A percentile compares a stretch with the other conserved stretches of the same genome.
phyloP scores from a whole-genome alignment of 371 early-diverging fungal genomes.

The Umbelopsis sp. region DNA sequence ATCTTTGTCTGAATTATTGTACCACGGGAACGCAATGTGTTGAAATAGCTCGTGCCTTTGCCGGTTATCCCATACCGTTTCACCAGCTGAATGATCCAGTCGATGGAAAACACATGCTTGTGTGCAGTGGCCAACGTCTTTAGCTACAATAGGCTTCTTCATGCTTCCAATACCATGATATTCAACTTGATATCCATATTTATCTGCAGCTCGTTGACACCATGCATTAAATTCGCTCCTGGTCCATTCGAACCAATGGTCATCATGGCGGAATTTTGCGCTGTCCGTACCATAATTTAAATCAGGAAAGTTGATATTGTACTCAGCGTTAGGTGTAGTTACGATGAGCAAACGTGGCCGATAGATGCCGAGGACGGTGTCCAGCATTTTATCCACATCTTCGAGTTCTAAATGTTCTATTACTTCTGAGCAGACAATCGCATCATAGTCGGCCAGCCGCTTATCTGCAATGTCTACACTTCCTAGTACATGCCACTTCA shows the following conservation, averaged over 20 bases:
- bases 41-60: conserved; percentile 28
- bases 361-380: conserved; percentile 66
- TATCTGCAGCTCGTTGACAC: conserved; percentile 59
- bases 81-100: neutral
- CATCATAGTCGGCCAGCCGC: conserved; percentile 54
- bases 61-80: neutral
- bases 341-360: conserved; percentile 68
- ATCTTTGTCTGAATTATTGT: conserved; percentile 26
- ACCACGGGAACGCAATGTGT: conserved; percentile 45
- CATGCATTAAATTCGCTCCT: conserved; percentile 79
- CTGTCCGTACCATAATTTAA: conserved; percentile 75
- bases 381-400: conserved; percentile 58
- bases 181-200: conserved; percentile 66
- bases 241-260: conserved; percentile 96
- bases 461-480: conserved; percentile 52
- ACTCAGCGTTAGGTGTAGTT: conserved; percentile 88
- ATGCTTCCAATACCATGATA: conserved; percentile 76
- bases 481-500: conserved; percentile 30
- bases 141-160: conserved; percentile 36
- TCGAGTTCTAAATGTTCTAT: conserved; percentile 77
- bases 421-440: conserved; percentile 73
- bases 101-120: conserved; percentile 76
- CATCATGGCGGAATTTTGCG: conserved; percentile 73
- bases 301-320: conserved; percentile 81
- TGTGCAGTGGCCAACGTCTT: conserved; percentile 69